These are phyloP conservation scores for Mycena crocata DNA, from an alignment of 768 basidiomycete genomes.

Conservation along the genomic window DNA sequence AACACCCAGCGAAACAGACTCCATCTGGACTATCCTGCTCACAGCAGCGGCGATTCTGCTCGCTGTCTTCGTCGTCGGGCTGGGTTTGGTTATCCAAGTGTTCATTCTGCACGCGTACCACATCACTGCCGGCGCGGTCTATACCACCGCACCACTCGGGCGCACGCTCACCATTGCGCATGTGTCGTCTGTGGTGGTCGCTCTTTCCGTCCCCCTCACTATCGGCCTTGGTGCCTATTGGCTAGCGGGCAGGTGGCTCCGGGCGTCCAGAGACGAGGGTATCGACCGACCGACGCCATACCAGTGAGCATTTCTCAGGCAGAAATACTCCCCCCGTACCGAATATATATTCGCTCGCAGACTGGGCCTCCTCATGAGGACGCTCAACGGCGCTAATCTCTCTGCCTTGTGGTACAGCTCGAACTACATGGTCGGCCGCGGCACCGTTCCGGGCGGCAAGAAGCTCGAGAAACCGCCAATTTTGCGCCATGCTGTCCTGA, in stretches of 20 bases:
- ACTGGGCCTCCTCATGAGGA: background rate
- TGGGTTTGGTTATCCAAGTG: background rate
- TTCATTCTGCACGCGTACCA: background rate
- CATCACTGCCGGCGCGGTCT: background rate
- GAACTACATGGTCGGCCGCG: background rate
- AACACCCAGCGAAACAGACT: too few relatives aligned
- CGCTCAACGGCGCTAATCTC: constrained; percentile 4
- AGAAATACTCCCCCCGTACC: background rate
- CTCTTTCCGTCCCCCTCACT: background rate
- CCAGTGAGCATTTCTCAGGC: constrained; percentile 12
- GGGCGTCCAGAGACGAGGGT: background rate
- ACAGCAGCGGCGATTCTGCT: background rate
- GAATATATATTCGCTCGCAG: background rate
- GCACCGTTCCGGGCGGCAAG: background rate
- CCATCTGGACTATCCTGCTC: background rate
- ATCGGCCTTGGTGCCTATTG: constrained; percentile 9
- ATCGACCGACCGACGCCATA: constrained; percentile 7
- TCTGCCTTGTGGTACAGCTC: background rate
- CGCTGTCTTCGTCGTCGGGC: background rate
- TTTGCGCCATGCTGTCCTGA: background rate
- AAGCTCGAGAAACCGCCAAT: background rate
- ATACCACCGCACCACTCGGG: constrained; percentile 11
- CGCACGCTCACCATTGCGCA: constrained; percentile 16
- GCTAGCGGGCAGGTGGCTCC: constrained; percentile 5
- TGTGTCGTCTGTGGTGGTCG: background rate